A percentile compares a stretch with the other conserved stretches of the same genome.
Conservation (phyloP, 1,284 basidiomycete genomes). For the Leccinum solheimii region DNA sequence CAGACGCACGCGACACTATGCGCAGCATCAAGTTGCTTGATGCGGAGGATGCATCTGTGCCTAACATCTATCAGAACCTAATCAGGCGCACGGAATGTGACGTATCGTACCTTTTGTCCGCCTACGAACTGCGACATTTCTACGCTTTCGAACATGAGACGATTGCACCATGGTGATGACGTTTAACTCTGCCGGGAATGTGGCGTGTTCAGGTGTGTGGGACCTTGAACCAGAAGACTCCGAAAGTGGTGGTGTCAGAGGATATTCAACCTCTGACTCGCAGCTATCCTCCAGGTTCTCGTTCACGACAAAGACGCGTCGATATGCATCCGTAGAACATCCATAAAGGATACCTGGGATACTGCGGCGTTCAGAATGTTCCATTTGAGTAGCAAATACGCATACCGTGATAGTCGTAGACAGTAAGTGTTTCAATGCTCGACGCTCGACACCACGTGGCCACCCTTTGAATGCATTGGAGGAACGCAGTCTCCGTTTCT, state of each 20-base stretch:
- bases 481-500: constrained; percentile 43
- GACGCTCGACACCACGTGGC: constrained; percentile 58
- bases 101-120: constrained; percentile 25
- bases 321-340: constrained; percentile 43
- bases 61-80: constrained; percentile 14
- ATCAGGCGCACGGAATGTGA: not conserved
- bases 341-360: constrained; percentile 48
- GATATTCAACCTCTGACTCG: constrained; percentile 60
- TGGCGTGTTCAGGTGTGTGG: constrained; percentile 48
- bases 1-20: constrained; percentile 48
- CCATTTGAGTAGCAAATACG: constrained; percentile 5
- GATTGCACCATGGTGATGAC: constrained; percentile 39
- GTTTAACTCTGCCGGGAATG: constrained; percentile 33
- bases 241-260: constrained; percentile 70
- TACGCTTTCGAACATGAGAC: constrained; percentile 21
- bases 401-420: constrained; percentile 72
- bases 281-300: constrained; percentile 42
- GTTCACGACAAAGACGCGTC: constrained; percentile 35
- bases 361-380: constrained; percentile 8
- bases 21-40: constrained; percentile 39
- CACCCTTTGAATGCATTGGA: constrained; percentile 52
- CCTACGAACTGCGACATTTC: constrained; percentile 28
- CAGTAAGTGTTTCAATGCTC: constrained; percentile 60
- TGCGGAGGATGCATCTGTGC: constrained; percentile 9
- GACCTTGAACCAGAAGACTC: constrained; percentile 64